Evolutionary conservation across 2,329 filamentous ascomycete genomes (phyloP), one percentile per base, ranked within the genome.

Genomic region (Botrytis galanthina): DNA sequence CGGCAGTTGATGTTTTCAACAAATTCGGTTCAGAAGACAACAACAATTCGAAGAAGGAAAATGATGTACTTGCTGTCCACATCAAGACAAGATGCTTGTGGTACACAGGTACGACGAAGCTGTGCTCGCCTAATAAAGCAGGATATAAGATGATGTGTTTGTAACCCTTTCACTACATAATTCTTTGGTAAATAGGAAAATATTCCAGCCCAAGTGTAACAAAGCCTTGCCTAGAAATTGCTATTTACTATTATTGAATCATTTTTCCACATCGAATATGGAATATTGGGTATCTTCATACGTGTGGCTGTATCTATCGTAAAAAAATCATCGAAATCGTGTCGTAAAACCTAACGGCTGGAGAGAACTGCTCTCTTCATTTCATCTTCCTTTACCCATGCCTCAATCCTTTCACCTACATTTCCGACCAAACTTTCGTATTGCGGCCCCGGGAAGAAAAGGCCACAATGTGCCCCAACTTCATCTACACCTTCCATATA

Each of bases 401-500:
- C 84, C 75, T 90, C 86, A 73, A 96, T 88, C 74, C 89, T 84
- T 44, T 86, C 86, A 4, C 89, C 90, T 4, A 93, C 90, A 81
- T 95, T 91, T 0, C 90, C 91, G n/a, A 95, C 90, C n/a, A 95
- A 83, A 75, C 83, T 83, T 78, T 94, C 92, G 79, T 96, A 95
- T 73, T 93, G 91, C 74, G 90, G 86, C 10, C 91, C 90, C 0
- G 89, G 83, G 20, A 93, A 88, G 83, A 97, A 97, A 70, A 97
- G 84, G 0, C 92, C 91, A 75, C 93, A 95, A 81, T 97, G 94
- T 16, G 94, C 95, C 10, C 89, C 90, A 1, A 97, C 92, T 82
- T 97, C 93, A 80, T 97, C 94, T 75, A 96, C 90, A 70, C 90
- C 90, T 73, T 91, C 87, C 92, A 98, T 96, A 78, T 90, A 91